Conservation (phyloP, 306 rosid species). For the Sesbania bispinosa region DNA sequence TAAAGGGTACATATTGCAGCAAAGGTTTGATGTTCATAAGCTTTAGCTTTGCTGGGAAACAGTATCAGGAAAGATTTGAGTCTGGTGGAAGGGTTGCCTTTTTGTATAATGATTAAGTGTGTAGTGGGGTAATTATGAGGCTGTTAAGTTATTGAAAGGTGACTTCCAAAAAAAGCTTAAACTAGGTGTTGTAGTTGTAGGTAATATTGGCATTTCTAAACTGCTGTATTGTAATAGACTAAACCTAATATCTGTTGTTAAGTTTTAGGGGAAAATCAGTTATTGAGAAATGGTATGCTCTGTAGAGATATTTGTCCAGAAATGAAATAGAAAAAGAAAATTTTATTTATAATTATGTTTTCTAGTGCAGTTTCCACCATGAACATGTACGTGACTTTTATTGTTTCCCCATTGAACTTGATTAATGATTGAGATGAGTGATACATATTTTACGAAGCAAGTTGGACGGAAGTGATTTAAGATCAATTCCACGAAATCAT, state of each 20-base stretch:
- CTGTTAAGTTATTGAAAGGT: background rate
- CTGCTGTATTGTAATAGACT: constrained; percentile 2
- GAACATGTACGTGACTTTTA: background rate
- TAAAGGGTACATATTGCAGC: constrained; percentile 24
- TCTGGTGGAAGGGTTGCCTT: constrained; percentile 21
- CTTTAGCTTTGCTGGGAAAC: constrained; percentile 28
- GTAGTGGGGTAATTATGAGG: constrained; percentile 10
- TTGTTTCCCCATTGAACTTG: background rate
- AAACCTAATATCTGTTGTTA: background rate
- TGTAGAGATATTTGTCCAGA: background rate
- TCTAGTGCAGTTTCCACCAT: background rate
- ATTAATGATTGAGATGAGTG: too few species aligned
- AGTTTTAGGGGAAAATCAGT: background rate
- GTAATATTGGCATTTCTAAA: background rate
- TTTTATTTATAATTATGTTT: constrained; percentile 3
- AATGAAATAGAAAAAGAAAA: constrained; percentile 1
- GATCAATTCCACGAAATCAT: too few species aligned
- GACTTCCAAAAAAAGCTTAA: background rate
- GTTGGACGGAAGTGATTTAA: too few species aligned
- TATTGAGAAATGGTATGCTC: background rate
- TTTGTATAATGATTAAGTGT: constrained; percentile 24
- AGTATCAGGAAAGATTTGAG: constrained; percentile 14
- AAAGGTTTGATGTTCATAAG: constrained; percentile 33
- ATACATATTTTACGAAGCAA: too few species aligned
- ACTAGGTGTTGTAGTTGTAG: background rate